Evolutionary conservation across 2,329 filamentous ascomycete species (phyloP).

Genomic region (Geosmithia flava): DNA sequence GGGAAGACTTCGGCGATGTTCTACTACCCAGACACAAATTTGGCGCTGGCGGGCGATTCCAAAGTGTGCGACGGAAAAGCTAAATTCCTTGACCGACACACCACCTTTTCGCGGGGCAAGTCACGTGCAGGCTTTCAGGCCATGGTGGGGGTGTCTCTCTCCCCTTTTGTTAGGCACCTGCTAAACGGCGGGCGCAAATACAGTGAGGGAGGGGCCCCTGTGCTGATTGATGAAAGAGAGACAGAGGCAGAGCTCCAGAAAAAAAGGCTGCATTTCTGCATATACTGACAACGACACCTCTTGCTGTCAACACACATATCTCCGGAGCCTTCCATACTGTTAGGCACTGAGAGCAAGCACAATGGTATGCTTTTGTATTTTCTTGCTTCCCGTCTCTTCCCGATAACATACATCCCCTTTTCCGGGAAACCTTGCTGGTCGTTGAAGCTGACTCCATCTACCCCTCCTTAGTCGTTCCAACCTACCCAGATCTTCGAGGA

Average conservation of each 20-base stretch:
- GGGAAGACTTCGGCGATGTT: conserved; percentile 11
- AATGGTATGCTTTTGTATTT: not conserved
- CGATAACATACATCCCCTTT: not conserved
- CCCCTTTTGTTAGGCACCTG: not conserved
- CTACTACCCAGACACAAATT: conserved; percentile 17
- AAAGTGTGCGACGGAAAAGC: conserved; percentile 28
- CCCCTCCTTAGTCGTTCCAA: conserved; percentile 46
- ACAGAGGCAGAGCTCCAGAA: conserved; percentile 3
- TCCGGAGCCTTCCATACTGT: not conserved
- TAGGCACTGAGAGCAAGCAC: not conserved
- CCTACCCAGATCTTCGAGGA: conserved; percentile 97
- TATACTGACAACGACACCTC: not conserved
- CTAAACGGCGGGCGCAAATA: not conserved
- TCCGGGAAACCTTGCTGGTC: not conserved
- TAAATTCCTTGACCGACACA: conserved; percentile 21
- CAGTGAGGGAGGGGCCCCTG: conserved; percentile 1
- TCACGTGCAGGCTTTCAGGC: conserved; percentile 18
- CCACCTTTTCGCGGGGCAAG: conserved; percentile 22
- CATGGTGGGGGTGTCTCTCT: not conserved
- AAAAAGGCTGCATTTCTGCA: conserved; percentile 2
- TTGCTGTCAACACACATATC: not conserved
- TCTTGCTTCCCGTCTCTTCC: not conserved
- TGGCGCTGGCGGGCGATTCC: conserved; percentile 20
- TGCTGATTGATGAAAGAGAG: not conserved
- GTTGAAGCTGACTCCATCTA: conserved; percentile 1